Evolutionary conservation across 164 flowering plant genomes (phyloP).

Genomic region (Cinnamomum chago): DNA sequence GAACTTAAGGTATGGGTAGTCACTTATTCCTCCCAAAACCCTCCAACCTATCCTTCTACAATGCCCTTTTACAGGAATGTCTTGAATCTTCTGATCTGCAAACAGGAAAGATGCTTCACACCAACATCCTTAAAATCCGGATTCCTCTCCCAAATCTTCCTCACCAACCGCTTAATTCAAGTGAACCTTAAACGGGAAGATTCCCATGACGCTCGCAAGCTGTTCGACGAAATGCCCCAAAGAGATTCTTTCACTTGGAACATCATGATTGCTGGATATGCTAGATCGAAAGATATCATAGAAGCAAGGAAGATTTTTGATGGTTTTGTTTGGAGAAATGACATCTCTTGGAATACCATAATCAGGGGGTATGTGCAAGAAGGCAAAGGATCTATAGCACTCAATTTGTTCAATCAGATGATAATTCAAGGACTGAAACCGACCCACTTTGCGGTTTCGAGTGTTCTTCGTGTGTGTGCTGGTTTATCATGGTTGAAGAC

Average conservation of each 20-base stretch:
- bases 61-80: constrained; percentile 65
- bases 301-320: constrained; percentile 41
- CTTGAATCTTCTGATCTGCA: constrained; percentile 29
- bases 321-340: constrained; percentile 2
- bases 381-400: constrained; percentile 2
- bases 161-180: constrained; percentile 71
- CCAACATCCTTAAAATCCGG: constrained; percentile 57
- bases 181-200: constrained; percentile 62
- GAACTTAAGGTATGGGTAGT: too few species aligned
- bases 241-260: constrained; percentile 83
- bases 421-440: constrained; percentile 1
- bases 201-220: constrained; percentile 40
- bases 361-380: constrained; percentile 10
- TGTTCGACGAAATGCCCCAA: constrained; percentile 53
- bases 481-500: constrained; percentile 10
- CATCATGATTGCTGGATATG: constrained; percentile 76
- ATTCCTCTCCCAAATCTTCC: constrained; percentile 45
- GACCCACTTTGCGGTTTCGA: constrained; percentile 7
- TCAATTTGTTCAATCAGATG: constrained; percentile 7
- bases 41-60: constrained; percentile 68
- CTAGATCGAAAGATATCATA: constrained; percentile 56
- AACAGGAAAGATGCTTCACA: constrained; percentile 70
- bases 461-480: constrained; percentile 12
- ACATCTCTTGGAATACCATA: constrained; percentile 17
- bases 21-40: constrained; percentile 33